A percentile compares a stretch with the other conserved stretches of the same genome.
Evolutionary conservation across 179 eudicot genomes (phyloP).

Genomic region (Silene noctiflora): DNA sequence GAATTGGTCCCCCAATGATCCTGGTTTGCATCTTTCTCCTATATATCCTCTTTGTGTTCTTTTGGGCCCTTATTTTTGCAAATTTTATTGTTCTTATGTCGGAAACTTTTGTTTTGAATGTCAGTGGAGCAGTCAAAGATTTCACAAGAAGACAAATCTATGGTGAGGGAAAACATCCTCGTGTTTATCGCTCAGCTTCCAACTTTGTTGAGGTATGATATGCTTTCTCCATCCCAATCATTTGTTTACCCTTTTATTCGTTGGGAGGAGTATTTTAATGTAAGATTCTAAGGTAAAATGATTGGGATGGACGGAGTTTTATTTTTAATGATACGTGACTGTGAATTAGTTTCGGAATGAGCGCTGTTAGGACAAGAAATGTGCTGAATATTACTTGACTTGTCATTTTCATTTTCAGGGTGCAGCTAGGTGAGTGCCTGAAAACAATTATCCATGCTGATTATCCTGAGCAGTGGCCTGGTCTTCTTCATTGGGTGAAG

Average conservation of each 20-base stretch:
- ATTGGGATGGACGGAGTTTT: not conserved
- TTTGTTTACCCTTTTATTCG: not conserved
- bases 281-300: not conserved
- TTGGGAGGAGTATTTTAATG: not conserved
- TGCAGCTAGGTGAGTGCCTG: slow-evolving; percentile 94
- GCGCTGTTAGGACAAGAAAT: not conserved
- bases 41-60: slow-evolving; percentile 4
- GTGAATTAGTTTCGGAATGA: not conserved
- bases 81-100: not conserved
- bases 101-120: slow-evolving; percentile 2
- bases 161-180: slow-evolving; percentile 87
- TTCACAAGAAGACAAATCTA: slow-evolving; percentile 60
- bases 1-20: slow-evolving; percentile 89
- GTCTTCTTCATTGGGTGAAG: slow-evolving; percentile 92
- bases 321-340: not conserved
- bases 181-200: slow-evolving; percentile 79
- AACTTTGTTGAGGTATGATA: slow-evolving; percentile 67
- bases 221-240: not conserved
- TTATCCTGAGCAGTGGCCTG: slow-evolving; percentile 98
- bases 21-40: slow-evolving; percentile 41
- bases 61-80: not conserved
- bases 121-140: slow-evolving; percentile 84
- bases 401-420: slow-evolving; percentile 45
- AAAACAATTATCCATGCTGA: slow-evolving; percentile 92
- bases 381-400: not conserved